Base-by-base conservation (phyloP, 2,329 filamentous ascomycete genomes). In the Didymella exigua region DNA sequence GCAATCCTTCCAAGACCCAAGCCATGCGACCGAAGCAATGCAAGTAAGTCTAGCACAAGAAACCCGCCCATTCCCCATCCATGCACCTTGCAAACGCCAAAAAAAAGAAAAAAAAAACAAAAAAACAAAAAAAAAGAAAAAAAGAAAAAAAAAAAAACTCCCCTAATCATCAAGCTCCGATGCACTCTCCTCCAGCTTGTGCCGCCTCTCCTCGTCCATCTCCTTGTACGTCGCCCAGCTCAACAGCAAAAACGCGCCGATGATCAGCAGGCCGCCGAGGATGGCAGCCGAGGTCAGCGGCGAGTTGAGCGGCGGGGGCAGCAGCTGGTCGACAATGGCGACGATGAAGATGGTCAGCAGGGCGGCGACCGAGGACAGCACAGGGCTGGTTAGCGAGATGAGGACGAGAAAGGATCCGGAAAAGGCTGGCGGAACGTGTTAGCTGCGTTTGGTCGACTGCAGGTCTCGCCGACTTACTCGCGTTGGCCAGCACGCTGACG, bases 321-420 rank as follows among this genome's bases (percentile, higher is more conserved):
- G 81, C 52, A 93, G 72, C 86, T 95, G 96, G 76, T 99, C 95
- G 50, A 90, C 90, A 26, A 98, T 80, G 0, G 93, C 95, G 6
- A 99, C 95, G 57, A 98, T 86, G 81, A 99, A 98, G 63, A 99
- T 99, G 19, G 95, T 99, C 41, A 99, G 81, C 6, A 99, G 84
- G 2, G 93, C 91, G 0, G 95, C 95, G 10, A 99, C 95, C 16
- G 90, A 96, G 54, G 89, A 93, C 4, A 99, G 81, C 2, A 99
- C 95, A 0, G 95, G 95, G 16, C 89, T 93, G 0, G 95, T 99
- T 24, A 99, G 82, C 14, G 88, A 92, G 69, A 99, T 98, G 48
- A 99, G 83, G 29, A 96, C 89, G 7, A 98, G 82, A 80, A 98
- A 98, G 18, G 88, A 91, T 21, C 95, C 95, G 10, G 92, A 95